Evolutionary conservation across 2,329 filamentous ascomycete species (phyloP), one percentile per base, ranked within the genome.

Genomic region (Ceratocystis albifundus): DNA sequence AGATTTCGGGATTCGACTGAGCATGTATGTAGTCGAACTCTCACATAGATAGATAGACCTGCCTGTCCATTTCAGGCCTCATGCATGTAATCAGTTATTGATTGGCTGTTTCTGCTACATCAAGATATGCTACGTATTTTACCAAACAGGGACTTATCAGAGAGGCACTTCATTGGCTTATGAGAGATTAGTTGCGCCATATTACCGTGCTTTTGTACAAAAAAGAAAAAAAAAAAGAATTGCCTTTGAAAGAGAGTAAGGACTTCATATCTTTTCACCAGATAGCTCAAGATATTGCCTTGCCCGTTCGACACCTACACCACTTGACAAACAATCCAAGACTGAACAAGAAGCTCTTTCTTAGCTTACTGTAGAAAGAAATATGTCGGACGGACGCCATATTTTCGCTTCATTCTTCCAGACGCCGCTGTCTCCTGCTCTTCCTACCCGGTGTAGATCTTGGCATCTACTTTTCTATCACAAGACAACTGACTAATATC

Each of bases 31-130:
- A 59, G 55, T 10, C 5, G 15, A 55, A 59, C 30, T n/a, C 12
- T n/a, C 55, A 59, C 12, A 59, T 59, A 41, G 25, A 59, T 62
- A 12, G 45, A 8, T n/a, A n/a, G n/a, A n/a, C n/a, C n/a, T n/a
- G n/a, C 25, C 22, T 48, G 22, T 20, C 41, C 2, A 46, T 62
- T 41, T 17, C 20, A 32, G 41, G 22, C 8, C 48, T 53, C 10
- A 28, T 17, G 22, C 28, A 32, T 20, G 15, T 15, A n/a, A 41
- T 45, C 5, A 15, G 17, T 7, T 46, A 15, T n/a, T 62, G 61
- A 44, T 53, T 53, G 22, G 20, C 22, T 53, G 25, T 25, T 25
- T 28, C 8, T 53, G 25, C 10, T 6, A 53, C 10, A 6, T 28
- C 48, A 25, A 22, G 12, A 53, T 53, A 53, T 28, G 28, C 20